Conservation (phyloP, 495 filamentous ascomycete genomes). For the Oidiodendron maius region DNA sequence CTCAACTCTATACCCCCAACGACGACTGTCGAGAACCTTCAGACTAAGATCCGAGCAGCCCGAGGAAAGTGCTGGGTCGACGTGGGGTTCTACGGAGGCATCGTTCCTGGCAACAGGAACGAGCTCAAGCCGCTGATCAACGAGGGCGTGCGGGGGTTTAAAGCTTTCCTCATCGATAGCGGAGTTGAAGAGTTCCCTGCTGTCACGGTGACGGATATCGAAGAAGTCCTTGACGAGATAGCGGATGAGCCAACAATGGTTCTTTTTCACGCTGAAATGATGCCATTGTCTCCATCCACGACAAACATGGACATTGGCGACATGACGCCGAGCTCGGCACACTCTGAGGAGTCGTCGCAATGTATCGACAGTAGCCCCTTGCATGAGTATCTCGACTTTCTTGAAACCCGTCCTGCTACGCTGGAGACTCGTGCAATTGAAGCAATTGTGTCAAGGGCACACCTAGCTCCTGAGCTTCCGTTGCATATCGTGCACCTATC, state of each 20-base stretch:
- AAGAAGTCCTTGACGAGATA: constrained; percentile 70
- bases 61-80: constrained; percentile 95
- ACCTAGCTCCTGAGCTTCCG: constrained; percentile 74
- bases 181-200: constrained; percentile 96
- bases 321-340: constrained; percentile 63
- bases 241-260: constrained; percentile 73
- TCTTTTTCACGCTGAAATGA: constrained; percentile 99
- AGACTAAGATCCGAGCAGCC: constrained; percentile 81
- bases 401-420: constrained; percentile 79
- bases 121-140: constrained; percentile 78
- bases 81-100: constrained; percentile 95
- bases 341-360: constrained; percentile 67
- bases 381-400: constrained; percentile 84
- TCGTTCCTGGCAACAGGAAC: constrained; percentile 82
- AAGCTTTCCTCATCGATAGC: constrained; percentile 95
- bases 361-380: too few species aligned
- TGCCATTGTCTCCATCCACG: constrained; percentile 75
- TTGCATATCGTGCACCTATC: constrained; percentile 95
- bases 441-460: constrained; percentile 75
- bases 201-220: constrained; percentile 72
- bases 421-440: constrained; percentile 91
- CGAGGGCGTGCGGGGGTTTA: constrained; percentile 89
- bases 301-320: constrained; percentile 67
- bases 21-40: constrained; percentile 75
- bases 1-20: constrained; percentile 96